Evolutionary conservation across 441 rosid species (phyloP), one percentile per base, ranked within the genome.

Genomic region (Erodium moschatum): DNA sequence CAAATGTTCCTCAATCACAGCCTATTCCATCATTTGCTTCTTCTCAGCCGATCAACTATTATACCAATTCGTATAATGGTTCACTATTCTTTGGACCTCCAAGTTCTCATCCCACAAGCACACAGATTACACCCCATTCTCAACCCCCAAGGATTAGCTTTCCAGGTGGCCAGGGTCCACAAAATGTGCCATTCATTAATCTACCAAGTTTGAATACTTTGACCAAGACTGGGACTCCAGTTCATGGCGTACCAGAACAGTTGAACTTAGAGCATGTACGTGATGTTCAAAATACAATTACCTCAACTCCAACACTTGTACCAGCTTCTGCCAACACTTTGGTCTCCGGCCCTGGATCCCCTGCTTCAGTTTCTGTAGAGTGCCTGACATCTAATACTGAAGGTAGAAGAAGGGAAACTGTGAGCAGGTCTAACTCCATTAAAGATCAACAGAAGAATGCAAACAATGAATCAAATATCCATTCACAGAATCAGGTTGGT

Each of bases 71-170:
- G 10, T 89, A 76, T 62, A 70, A 64, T 80, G 69, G 54, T 72
- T 77, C 84, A 69, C 61, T 85, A 64, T 81, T 79, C 81, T 90
- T 79, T 72, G 82, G 82, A 31, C 65, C 82, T 56, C 69, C 82
- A 8, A 74, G 81, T 70, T 84, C 96, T 72, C 72, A 83, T 21
- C 84, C 97, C 10, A 54, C 87, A 40, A 80, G 81, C 78, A 75
- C 82, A 69, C 97, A 87, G 75, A 78, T 89, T 60, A 52, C 89
- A 5, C 81, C 97, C 27, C 76, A 76, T 74, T 72, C 88, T 76
- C 97, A 88, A 76, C 84, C 81, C 4, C 75, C 86, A 38, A 87
- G 92, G 77, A 82, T 71, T 75, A 83, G 78, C 67, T 84, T 78
- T 74, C 48, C 89, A 6, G 80, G 78, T 67, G 74, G 69, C 76